Evolutionary conservation across 768 basidiomycete species (phyloP), one percentile per base, ranked within the genome.

Genomic region (Leccinum variicolor): DNA sequence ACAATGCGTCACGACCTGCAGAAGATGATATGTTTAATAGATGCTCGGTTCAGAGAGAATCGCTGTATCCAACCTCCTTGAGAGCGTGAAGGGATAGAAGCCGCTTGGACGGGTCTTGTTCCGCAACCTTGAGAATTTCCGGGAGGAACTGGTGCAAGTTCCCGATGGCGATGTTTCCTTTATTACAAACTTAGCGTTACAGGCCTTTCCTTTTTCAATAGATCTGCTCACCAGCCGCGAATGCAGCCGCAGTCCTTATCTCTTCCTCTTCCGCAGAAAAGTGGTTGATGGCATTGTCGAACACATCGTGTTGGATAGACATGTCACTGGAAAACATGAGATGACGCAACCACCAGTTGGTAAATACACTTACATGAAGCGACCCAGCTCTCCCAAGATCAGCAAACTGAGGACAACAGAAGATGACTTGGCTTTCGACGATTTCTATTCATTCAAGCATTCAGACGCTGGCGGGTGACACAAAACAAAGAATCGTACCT

Each of bases 151-250:
- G 83, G 13, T 85, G 84, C 23, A 95, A 77, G 65, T 93, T 96
- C 5, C 97, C 97, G 41, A 98, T 95, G 13, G 95, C 92, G 51
- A 99, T 91, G 69, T 98, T 98, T 36, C 95, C 94, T 90, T 58
- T n/a, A 31, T 25, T 41, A 41, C 9, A 10, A 41, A n/a, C 9
- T 41, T n/a, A 41, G n/a, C n/a, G 10, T 10, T 41, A 17, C 9
- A 41, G 17, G 9, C 9, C n/a, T 41, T 41, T 5, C 9, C 17
- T 41, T 5, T 8, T 41, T 41, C 39, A n/a, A 41, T n/a, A 9
- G 6, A n/a, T n/a, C 9, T 10, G 39, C 81, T 58, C 64, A 87
- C 93, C 93, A 33, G 91, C 91, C 52, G 97, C 92, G 65, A 98
- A 98, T 0, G 97, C 93, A 34, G 96, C 95, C 34, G 95, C 92